A percentile compares a stretch with the other conserved stretches of the same genome.
Conservation (phyloP, 495 filamentous ascomycete genomes). For the Neurospora intermedia region DNA sequence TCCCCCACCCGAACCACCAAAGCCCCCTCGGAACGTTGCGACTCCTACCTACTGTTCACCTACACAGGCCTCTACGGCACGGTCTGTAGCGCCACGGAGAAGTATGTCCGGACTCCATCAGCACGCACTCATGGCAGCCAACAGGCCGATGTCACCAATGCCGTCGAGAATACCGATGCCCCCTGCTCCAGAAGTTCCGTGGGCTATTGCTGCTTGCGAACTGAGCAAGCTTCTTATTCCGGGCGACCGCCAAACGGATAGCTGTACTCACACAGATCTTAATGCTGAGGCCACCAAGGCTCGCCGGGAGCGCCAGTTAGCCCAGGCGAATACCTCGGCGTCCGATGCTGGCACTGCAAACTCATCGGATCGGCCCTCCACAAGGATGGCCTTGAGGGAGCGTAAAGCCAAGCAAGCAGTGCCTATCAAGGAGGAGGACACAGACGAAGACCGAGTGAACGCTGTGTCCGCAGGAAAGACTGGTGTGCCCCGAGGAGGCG, state of each 20-base stretch:
- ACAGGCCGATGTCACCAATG: constrained; percentile 12
- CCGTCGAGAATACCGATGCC: constrained; percentile 38
- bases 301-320: constrained; percentile 50
- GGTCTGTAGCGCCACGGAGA: constrained; percentile 48
- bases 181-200: constrained; percentile 66
- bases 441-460: constrained; percentile 41
- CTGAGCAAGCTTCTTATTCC: constrained; percentile 77
- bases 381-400: constrained; percentile 61
- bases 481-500: not conserved
- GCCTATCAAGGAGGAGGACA: constrained; percentile 41
- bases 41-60: constrained; percentile 59
- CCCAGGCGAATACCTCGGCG: constrained; percentile 19
- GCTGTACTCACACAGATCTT: constrained; percentile 66
- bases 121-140: not conserved
- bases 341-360: constrained; percentile 25
- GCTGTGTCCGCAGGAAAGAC: not conserved
- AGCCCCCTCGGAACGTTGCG: constrained; percentile 38
- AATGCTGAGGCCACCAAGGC: constrained; percentile 51
- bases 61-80: constrained; percentile 71
- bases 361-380: constrained; percentile 29
- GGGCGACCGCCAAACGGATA: constrained; percentile 53
- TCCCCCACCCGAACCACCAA: constrained; percentile 37
- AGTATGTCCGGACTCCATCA: constrained; percentile 24
- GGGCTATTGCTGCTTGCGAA: constrained; percentile 73
- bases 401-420: constrained; percentile 44